Conservation (phyloP, 495 filamentous ascomycete genomes). For the Aspergillus egyptiacus region DNA sequence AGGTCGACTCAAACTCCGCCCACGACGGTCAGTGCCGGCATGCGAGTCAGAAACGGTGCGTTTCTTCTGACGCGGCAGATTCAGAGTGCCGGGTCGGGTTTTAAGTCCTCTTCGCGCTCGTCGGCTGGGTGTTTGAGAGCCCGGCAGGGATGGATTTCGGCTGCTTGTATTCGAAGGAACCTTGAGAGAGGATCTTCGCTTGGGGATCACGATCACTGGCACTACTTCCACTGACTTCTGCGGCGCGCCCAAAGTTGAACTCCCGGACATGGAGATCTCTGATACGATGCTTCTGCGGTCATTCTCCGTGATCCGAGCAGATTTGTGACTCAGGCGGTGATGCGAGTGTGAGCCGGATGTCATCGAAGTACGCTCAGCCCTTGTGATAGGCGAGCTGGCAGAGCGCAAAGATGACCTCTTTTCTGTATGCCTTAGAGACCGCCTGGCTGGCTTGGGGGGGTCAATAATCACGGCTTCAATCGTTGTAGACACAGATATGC, state of each 20-base stretch:
- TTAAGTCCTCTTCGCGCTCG: constrained; percentile 31
- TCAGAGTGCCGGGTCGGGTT: constrained; percentile 28
- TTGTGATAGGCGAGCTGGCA: constrained; percentile 40
- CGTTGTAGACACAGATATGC: constrained; percentile 60
- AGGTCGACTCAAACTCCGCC: constrained; percentile 39
- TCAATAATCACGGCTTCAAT: constrained; percentile 69
- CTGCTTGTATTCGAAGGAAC: constrained; percentile 37
- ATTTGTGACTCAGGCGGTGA: constrained; percentile 45
- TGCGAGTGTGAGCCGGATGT: constrained; percentile 36
- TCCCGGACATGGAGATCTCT: constrained; percentile 49
- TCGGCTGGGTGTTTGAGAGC: constrained; percentile 29
- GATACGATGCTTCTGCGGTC: constrained; percentile 55
- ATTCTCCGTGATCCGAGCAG: constrained; percentile 42
- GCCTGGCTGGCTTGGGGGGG: constrained; percentile 42
- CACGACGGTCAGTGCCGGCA: constrained; percentile 26
- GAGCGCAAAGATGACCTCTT: constrained; percentile 59
- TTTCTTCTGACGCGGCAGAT: constrained; percentile 26
- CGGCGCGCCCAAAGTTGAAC: constrained; percentile 41
- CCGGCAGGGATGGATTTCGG: constrained; percentile 29
- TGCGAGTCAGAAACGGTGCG: constrained; percentile 38
- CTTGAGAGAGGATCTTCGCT: constrained; percentile 59
- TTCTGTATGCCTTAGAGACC: constrained; percentile 60
- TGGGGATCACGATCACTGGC: constrained; percentile 67
- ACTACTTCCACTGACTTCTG: constrained; percentile 51
- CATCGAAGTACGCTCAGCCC: constrained; percentile 40